These are phyloP conservation scores for Penicillium capsulatum DNA, from an alignment of 2,329 filamentous ascomycete genomes.

Conservation along the genomic window DNA sequence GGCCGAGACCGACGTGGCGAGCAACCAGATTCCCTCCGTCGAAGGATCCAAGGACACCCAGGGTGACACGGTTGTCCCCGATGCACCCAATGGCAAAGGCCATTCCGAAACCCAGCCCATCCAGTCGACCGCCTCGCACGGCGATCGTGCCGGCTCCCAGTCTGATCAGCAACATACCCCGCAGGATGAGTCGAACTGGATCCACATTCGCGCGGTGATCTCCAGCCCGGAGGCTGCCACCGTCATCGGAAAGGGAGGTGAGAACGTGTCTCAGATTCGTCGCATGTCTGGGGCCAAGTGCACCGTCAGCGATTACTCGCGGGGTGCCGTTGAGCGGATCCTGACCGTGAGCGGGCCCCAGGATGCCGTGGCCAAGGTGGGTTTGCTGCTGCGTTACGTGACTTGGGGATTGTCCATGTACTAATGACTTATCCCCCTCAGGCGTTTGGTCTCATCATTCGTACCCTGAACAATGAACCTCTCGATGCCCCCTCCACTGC, in stretches of 20 bases:
- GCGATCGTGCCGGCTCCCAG: constrained; percentile 47
- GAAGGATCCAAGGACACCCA: constrained; percentile 42
- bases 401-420: constrained; percentile 5
- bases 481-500: constrained; percentile 81
- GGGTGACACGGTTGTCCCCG: constrained; percentile 65
- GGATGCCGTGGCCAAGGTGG: constrained; percentile 92
- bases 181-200: constrained; percentile 92
- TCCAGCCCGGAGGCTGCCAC: constrained; percentile 96
- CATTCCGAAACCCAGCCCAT: constrained; percentile 55
- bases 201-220: constrained; percentile 94
- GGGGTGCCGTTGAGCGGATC: constrained; percentile 94
- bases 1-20: constrained; percentile 31
- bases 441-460: constrained; percentile 97
- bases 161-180: constrained; percentile 43
- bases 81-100: constrained; percentile 56
- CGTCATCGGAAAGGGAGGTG: constrained; percentile 96
- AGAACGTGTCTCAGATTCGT: constrained; percentile 96
- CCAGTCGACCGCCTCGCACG: constrained; percentile 53
- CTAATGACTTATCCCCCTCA: constrained; percentile 33
- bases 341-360: constrained; percentile 94
- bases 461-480: constrained; percentile 95
- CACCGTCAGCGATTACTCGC: constrained; percentile 96
- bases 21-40: constrained; percentile 14
- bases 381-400: constrained; percentile 27
- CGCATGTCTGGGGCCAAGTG: constrained; percentile 95